These are phyloP conservation scores for Arthromyces matolae DNA, from an alignment of 768 basidiomycete species.

Conservation along the genomic window DNA sequence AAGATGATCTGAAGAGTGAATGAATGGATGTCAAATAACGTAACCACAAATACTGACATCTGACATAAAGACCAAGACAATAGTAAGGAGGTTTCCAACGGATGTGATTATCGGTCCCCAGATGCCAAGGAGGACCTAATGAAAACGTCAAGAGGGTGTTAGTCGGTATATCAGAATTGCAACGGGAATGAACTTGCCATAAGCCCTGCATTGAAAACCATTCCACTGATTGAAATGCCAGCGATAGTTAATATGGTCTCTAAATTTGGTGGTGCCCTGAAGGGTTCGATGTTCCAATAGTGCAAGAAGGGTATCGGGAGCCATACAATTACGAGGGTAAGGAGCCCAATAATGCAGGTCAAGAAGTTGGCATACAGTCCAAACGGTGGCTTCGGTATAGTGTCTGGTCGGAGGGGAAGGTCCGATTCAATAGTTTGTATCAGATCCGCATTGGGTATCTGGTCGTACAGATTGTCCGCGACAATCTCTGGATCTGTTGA, in stretches of 20 bases:
- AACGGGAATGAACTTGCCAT: slow-evolving; percentile 52
- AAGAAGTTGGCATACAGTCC: slow-evolving; percentile 83
- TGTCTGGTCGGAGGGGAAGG: slow-evolving; percentile 20
- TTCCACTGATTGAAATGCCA: slow-evolving; percentile 68
- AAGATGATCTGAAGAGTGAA: slow-evolving; percentile 41
- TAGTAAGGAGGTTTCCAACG: slow-evolving; percentile 92
- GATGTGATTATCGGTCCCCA: slow-evolving; percentile 89
- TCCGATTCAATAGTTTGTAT: slow-evolving; percentile 10
- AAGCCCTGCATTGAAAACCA: slow-evolving; percentile 80
- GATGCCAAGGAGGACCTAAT: slow-evolving; percentile 71
- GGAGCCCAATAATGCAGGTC: slow-evolving; percentile 75
- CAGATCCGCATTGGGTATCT: slow-evolving; percentile 32
- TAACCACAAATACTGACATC: slow-evolving; percentile 46
- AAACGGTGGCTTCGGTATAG: slow-evolving; percentile 64
- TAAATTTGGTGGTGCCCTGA: slow-evolving; percentile 55
- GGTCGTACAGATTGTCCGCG: slow-evolving; percentile 41
- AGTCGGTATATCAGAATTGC: neutral
- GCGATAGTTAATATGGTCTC: slow-evolving; percentile 48
- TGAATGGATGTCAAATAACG: neutral
- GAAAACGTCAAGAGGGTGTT: slow-evolving; percentile 8
- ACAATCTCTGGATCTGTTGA: slow-evolving; percentile 57
- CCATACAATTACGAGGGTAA: slow-evolving; percentile 74
- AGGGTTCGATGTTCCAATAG: slow-evolving; percentile 58
- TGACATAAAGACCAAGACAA: slow-evolving; percentile 79
- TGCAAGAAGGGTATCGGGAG: slow-evolving; percentile 75